A percentile compares a stretch with the other conserved stretches of the same genome.
Conservation (phyloP, 1,139 yeast species). For the Entelexis sorbosivorans region DNA sequence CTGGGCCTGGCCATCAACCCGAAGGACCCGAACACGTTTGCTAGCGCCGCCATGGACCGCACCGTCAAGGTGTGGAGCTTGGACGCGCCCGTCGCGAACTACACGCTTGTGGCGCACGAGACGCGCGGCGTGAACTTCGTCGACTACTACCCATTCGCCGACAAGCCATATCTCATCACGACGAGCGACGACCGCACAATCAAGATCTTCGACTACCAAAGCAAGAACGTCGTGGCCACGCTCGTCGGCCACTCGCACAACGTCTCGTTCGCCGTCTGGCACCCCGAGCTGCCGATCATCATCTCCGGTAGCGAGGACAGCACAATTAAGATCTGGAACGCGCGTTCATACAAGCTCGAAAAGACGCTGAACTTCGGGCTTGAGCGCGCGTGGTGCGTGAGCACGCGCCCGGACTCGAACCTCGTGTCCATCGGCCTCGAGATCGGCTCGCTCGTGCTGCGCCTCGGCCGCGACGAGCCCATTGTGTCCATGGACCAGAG, state of each 20-base stretch:
- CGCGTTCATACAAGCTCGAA: conserved; percentile 75
- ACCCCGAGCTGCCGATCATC: conserved; percentile 84
- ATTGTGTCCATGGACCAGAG: conserved; percentile 84
- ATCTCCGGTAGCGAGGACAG: conserved; percentile 84
- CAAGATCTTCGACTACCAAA: conserved; percentile 94
- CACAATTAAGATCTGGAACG: conserved; percentile 89
- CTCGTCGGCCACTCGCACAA: conserved; percentile 88
- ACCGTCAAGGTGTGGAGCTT: conserved; percentile 95
- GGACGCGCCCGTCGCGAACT: conserved; percentile 77
- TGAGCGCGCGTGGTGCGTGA: conserved; percentile 95
- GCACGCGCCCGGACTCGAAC: conserved; percentile 65
- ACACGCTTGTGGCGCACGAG: conserved; percentile 83
- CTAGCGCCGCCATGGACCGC: conserved; percentile 90
- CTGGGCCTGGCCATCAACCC: conserved; percentile 95
- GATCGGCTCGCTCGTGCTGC: conserved; percentile 77
- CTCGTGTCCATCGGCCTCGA: conserved; percentile 88
- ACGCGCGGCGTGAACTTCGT: conserved; percentile 91
- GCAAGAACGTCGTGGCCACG: conserved; percentile 89
- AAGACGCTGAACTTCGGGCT: conserved; percentile 81
- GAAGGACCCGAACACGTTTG: conserved; percentile 94
- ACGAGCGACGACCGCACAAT: conserved; percentile 87
- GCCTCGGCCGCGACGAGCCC: conserved; percentile 91
- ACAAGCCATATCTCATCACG: conserved; percentile 89
- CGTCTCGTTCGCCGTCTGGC: conserved; percentile 94
- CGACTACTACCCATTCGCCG: conserved; percentile 93